phyloP scores from a whole-genome alignment of 2,329 filamentous ascomycete species.

The Sporothrix pseudoabietina region DNA sequence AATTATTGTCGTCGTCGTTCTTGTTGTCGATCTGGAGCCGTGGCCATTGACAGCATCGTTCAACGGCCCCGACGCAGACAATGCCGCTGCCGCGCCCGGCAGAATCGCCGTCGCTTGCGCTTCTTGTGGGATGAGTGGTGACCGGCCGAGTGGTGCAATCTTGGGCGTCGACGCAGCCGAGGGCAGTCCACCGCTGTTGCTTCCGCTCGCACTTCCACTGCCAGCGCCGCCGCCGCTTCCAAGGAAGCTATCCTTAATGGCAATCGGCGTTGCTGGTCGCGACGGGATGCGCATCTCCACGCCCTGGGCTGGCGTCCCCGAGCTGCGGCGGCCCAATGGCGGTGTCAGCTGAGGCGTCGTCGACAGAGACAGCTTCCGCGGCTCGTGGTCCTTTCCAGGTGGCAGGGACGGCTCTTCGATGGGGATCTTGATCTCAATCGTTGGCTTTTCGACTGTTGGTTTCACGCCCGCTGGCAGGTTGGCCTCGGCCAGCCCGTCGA shows the following conservation, averaged over 20 bases:
- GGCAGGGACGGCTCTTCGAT: conserved; percentile 23
- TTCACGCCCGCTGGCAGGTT: conserved; percentile 35
- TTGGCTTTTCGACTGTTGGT: not conserved
- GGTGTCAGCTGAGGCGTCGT: conserved; percentile 42
- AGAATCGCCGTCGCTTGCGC: conserved; percentile 19
- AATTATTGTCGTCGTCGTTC: conserved; percentile 26
- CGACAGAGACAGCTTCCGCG: conserved; percentile 1
- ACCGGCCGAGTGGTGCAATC: conserved; percentile 43
- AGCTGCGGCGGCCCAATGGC: conserved; percentile 50
- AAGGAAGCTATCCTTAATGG: conserved; percentile 37
- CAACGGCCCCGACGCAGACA: conserved; percentile 12
- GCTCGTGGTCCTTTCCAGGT: conserved; percentile 28
- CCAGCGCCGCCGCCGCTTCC: conserved; percentile 37
- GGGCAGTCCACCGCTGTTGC: conserved; percentile 32
- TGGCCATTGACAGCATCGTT: not conserved
- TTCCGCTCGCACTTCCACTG: conserved; percentile 12
- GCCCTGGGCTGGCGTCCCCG: conserved; percentile 56
- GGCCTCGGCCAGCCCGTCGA: conserved; percentile 30
- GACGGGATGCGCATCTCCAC: conserved; percentile 66
- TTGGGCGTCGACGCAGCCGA: conserved; percentile 50
- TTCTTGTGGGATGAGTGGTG: conserved; percentile 44
- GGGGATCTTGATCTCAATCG: conserved; percentile 9
- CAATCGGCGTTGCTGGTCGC: conserved; percentile 61
- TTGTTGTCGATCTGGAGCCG: conserved; percentile 22
- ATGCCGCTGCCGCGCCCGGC: conserved; percentile 16